Evolutionary conservation across 371 early-diverging fungal genomes (phyloP).

Genomic region (Mucor velutinosus): DNA sequence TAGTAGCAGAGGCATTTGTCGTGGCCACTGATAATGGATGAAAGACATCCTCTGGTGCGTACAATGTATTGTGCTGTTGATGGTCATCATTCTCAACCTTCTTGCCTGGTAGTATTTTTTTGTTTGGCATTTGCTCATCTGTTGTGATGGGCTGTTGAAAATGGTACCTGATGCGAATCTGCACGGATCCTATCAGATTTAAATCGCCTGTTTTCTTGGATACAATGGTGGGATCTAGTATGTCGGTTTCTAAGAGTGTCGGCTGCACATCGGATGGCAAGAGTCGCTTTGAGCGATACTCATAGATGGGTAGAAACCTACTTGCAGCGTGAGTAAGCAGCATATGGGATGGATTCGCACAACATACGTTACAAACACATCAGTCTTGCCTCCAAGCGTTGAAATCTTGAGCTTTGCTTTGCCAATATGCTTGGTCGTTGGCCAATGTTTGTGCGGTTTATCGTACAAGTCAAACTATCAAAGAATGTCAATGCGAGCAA

Average conservation of each 20-base stretch:
- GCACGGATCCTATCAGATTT: constrained; percentile 37
- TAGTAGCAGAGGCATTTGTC: background rate
- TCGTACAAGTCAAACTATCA: constrained; percentile 50
- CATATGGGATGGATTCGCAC: background rate
- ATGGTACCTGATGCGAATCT: constrained; percentile 39
- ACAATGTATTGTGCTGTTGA: background rate
- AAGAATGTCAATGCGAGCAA: background rate
- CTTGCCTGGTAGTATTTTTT: background rate
- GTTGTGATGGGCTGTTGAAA: constrained; percentile 27
- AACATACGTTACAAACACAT: constrained; percentile 32
- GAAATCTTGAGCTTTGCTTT: constrained; percentile 34
- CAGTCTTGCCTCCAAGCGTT: constrained; percentile 7
- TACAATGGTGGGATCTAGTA: constrained; percentile 7
- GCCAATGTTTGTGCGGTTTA: constrained; percentile 39
- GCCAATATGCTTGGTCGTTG: constrained; percentile 41
- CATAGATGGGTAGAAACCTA: constrained; percentile 35
- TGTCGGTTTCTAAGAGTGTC: constrained; percentile 5
- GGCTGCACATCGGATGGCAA: constrained; percentile 18
- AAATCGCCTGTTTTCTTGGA: constrained; percentile 12
- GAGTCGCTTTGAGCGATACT: constrained; percentile 21
- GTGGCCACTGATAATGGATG: constrained; percentile 1
- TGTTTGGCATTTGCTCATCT: background rate
- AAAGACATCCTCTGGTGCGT: background rate
- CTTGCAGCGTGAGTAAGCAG: background rate
- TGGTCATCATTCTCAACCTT: background rate